Conservation (phyloP, 176 grass and related monocot genomes). For the Avena eriantha region DNA sequence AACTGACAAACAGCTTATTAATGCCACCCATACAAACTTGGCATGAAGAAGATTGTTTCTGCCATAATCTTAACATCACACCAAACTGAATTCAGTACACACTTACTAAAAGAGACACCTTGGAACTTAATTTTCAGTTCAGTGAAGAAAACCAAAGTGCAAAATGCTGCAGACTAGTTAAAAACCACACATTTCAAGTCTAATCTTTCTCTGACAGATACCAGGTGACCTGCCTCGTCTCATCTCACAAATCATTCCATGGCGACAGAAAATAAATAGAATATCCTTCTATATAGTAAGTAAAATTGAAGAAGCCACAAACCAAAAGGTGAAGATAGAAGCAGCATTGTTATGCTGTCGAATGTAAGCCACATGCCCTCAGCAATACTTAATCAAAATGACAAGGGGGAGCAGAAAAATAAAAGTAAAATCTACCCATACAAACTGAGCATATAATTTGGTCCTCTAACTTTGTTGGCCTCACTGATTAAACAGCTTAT, state of each 20-base stretch:
- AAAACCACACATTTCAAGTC: neutral
- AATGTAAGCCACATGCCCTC: neutral
- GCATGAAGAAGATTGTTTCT: neutral
- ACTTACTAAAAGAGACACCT: neutral
- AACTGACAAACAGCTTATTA: neutral
- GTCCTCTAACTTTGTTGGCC: neutral
- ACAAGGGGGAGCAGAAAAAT: neutral
- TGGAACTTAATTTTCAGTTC: neutral
- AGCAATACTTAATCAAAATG: slow-evolving; percentile 2
- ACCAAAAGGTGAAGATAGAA: slow-evolving; percentile 46
- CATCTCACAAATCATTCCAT: neutral
- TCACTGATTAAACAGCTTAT: neutral
- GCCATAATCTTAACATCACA: neutral
- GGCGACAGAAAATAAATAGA: neutral
- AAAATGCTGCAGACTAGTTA: neutral
- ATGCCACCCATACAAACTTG: neutral
- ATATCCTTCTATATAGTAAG: neutral
- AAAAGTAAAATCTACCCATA: neutral
- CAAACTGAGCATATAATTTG: neutral
- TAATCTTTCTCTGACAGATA: neutral
- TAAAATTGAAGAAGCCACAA: neutral
- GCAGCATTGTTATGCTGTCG: neutral
- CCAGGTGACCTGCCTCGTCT: neutral
- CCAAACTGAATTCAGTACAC: neutral
- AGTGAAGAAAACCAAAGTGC: neutral